Evolutionary conservation across 2,329 filamentous ascomycete genomes (phyloP).

Genomic region (Hymenoscyphus repandus): DNA sequence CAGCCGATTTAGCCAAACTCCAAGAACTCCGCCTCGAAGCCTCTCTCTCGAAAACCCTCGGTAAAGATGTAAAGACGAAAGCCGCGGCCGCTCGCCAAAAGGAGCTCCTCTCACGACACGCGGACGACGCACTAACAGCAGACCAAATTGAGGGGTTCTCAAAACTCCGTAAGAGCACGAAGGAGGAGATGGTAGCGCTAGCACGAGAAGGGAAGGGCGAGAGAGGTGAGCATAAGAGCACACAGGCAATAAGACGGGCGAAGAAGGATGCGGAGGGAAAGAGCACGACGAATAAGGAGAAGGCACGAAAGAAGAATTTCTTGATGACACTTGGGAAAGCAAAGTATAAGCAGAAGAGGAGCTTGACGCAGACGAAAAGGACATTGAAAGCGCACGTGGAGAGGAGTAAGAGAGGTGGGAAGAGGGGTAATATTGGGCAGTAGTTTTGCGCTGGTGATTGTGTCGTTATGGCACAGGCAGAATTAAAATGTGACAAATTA

Average conservation of each 20-base stretch:
- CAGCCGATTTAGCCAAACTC: constrained; percentile 91
- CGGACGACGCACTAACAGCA: constrained; percentile 84
- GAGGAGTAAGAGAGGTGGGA: constrained; percentile 77
- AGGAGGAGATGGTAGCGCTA: constrained; percentile 81
- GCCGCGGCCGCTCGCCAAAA: constrained; percentile 33
- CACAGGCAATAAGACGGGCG: constrained; percentile 75
- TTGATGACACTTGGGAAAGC: constrained; percentile 97
- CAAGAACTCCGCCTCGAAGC: constrained; percentile 77
- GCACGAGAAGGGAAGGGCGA: constrained; percentile 78
- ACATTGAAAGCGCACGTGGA: constrained; percentile 77
- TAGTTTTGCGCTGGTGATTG: constrained; percentile 12
- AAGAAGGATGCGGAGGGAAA: constrained; percentile 88
- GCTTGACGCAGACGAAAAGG: constrained; percentile 78
- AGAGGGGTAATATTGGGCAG: constrained; percentile 59
- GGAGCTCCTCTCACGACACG: constrained; percentile 52
- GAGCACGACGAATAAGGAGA: constrained; percentile 96
- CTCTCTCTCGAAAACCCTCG: constrained; percentile 59
- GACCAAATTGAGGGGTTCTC: constrained; percentile 87
- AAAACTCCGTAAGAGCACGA: constrained; percentile 74
- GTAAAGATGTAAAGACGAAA: constrained; percentile 37
- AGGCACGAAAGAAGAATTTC: constrained; percentile 96
- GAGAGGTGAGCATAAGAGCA: constrained; percentile 76
- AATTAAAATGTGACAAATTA: too few species aligned
- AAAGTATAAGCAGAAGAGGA: constrained; percentile 91
- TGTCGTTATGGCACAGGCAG: too few species aligned